These are phyloP conservation scores for Polyporus tsugae DNA, from an alignment of 1,284 basidiomycete species.

Conservation along the genomic window DNA sequence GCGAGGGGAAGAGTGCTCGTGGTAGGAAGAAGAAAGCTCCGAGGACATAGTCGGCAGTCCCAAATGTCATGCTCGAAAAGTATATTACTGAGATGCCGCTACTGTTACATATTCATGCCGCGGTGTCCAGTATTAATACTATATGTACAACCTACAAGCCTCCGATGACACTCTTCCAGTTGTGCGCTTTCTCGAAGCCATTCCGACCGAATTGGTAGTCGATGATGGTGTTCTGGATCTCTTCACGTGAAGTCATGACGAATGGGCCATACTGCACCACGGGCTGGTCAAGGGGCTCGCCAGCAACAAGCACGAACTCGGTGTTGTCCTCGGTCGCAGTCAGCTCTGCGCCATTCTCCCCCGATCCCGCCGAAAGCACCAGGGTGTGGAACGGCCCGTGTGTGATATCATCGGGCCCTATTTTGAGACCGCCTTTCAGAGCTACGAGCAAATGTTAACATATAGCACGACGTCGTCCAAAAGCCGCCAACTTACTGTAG, in stretches of 20 bases:
- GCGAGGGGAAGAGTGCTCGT: constrained; percentile 24
- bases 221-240: constrained; percentile 83
- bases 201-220: constrained; percentile 86
- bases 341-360: constrained; percentile 70
- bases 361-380: constrained; percentile 67
- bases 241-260: constrained; percentile 84
- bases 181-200: constrained; percentile 91
- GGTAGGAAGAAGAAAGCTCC: constrained; percentile 31
- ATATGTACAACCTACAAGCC: constrained; percentile 4
- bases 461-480: neutral
- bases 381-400: constrained; percentile 80
- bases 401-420: constrained; percentile 60
- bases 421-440: constrained; percentile 68
- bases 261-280: constrained; percentile 91
- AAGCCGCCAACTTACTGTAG: constrained; percentile 63
- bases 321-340: constrained; percentile 66
- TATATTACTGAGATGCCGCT: constrained; percentile 2
- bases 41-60: constrained; percentile 16
- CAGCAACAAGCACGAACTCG: constrained; percentile 82
- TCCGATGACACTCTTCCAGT: constrained; percentile 89
- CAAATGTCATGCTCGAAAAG: neutral
- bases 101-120: neutral
- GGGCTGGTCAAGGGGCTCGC: constrained; percentile 89
- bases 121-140: neutral
- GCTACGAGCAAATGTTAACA: constrained; percentile 48